These are phyloP conservation scores for Suillus plorans DNA, from an alignment of 768 basidiomycete species.

Conservation along the genomic window DNA sequence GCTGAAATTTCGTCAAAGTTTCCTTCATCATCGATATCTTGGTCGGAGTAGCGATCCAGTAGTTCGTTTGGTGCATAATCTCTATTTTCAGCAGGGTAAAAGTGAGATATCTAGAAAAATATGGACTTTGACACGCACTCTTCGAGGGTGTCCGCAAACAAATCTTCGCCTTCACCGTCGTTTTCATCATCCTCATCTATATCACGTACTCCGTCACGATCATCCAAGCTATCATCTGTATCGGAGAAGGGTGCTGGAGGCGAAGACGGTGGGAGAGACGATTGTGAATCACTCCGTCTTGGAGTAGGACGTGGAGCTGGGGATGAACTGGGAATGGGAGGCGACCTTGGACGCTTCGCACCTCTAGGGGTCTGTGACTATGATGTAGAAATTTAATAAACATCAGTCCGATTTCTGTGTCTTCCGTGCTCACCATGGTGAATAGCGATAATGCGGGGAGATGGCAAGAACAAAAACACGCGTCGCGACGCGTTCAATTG, in stretches of 20 bases:
- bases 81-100: constrained; percentile 34
- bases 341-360: constrained; percentile 62
- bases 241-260: constrained; percentile 84
- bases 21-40: constrained; percentile 82
- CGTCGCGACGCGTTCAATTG: constrained; percentile 46
- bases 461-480: constrained; percentile 29
- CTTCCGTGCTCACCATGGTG: constrained; percentile 37
- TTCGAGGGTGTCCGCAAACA: constrained; percentile 80
- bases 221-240: constrained; percentile 77
- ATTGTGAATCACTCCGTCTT: constrained; percentile 57
- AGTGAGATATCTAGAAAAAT: constrained; percentile 12
- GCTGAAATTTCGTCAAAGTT: constrained; percentile 67
- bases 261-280: constrained; percentile 84
- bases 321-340: constrained; percentile 50
- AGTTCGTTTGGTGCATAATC: constrained; percentile 85
- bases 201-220: constrained; percentile 64
- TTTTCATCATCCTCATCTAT: constrained; percentile 65
- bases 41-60: constrained; percentile 86
- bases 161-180: constrained; percentile 89
- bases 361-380: constrained; percentile 50
- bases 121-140: constrained; percentile 46
- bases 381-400: not conserved
- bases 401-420: not conserved
- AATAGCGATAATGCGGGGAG: constrained; percentile 9
- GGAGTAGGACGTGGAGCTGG: constrained; percentile 43